Evolutionary conservation across 345 rosid genomes (phyloP).

Genomic region (Gossypium rotundifolium): DNA sequence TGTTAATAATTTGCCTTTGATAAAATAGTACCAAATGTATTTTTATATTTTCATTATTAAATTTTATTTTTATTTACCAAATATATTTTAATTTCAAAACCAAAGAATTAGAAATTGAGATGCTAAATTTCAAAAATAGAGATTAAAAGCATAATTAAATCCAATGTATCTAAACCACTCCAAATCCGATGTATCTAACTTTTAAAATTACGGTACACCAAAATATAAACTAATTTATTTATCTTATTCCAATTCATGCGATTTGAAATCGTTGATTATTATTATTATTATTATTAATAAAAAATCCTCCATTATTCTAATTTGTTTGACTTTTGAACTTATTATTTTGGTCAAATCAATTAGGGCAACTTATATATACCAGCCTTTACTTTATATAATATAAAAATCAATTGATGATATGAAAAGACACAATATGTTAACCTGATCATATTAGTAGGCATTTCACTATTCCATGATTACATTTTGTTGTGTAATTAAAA

Average conservation of each 20-base stretch:
- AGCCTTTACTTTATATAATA: background rate
- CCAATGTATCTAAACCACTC: background rate
- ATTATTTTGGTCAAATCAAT: conserved; percentile 4
- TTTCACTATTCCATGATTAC: background rate
- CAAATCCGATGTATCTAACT: background rate
- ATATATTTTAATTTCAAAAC: too few species aligned
- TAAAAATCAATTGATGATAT: background rate
- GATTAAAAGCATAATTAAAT: too few species aligned
- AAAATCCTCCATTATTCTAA: background rate
- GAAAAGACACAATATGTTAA: background rate
- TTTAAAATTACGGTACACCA: background rate
- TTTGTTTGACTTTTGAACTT: background rate
- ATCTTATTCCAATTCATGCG: background rate
- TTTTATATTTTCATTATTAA: too few species aligned
- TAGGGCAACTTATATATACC: background rate
- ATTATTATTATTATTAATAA: too few species aligned
- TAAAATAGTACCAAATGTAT: too few species aligned
- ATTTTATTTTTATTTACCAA: too few species aligned
- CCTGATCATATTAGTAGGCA: background rate
- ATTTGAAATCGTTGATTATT: background rate
- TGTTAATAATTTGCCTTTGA: too few species aligned
- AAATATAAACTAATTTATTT: background rate
- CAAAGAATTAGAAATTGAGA: too few species aligned
- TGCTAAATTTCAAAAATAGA: background rate
- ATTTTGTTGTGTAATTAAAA: background rate